These are phyloP conservation scores for Tricholoma saponaceum DNA, from an alignment of 768 basidiomycete species.

Conservation along the genomic window DNA sequence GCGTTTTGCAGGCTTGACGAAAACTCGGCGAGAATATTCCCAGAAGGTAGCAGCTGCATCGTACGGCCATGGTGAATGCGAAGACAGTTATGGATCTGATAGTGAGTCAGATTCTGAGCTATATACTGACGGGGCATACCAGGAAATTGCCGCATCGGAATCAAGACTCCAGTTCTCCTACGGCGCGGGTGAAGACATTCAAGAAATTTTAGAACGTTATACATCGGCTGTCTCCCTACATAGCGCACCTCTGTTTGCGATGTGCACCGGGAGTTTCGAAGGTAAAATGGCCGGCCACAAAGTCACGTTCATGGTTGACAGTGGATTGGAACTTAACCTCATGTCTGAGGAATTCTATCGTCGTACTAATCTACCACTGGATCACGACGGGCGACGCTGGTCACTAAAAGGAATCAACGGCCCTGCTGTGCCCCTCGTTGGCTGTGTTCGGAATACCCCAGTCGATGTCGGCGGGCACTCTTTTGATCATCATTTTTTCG, in stretches of 20 bases:
- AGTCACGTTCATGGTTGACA: conserved; percentile 17
- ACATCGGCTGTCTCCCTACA: conserved; percentile 4
- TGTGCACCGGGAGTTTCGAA: conserved; percentile 10
- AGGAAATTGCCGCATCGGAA: not conserved
- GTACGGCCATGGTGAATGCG: not conserved
- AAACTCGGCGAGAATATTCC: not conserved
- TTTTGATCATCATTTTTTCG: conserved; percentile 25
- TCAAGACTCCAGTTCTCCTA: not conserved
- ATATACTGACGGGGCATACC: not conserved
- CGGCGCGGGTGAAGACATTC: not conserved
- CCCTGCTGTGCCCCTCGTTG: conserved; percentile 7
- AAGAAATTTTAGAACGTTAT: not conserved
- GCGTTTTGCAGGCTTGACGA: not conserved
- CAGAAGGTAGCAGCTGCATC: not conserved
- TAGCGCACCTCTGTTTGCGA: conserved; percentile 5
- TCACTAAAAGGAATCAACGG: conserved; percentile 22
- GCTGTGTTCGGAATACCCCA: conserved; percentile 13
- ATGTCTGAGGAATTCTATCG: conserved; percentile 6
- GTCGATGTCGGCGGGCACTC: conserved; percentile 13
- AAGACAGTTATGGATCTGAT: not conserved
- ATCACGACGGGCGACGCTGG: conserved; percentile 21
- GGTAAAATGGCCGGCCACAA: conserved; percentile 6
- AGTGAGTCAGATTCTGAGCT: no score
- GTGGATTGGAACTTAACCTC: conserved; percentile 21
- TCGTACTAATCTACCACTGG: conserved; percentile 3